Conservation (phyloP, 306 rosid species). For the Argentina anserina region DNA sequence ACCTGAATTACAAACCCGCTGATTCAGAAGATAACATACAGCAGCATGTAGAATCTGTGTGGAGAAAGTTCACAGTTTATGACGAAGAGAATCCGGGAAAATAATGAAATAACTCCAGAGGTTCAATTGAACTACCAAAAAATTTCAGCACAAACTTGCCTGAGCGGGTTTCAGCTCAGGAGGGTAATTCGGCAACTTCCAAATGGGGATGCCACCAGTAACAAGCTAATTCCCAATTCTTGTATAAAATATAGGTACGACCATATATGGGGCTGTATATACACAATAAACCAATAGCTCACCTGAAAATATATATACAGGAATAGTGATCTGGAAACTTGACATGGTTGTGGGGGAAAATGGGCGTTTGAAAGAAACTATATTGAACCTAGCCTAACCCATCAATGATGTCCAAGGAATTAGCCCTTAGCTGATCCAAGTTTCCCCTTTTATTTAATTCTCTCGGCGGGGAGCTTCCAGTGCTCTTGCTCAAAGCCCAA, state of each 20-base stretch:
- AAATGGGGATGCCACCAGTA: background rate
- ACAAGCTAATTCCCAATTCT: background rate
- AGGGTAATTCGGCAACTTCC: too few species aligned
- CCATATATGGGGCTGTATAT: background rate
- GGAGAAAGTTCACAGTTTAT: too few species aligned
- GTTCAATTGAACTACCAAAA: too few species aligned
- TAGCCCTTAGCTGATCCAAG: conserved; percentile 18
- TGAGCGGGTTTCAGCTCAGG: too few species aligned
- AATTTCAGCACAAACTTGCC: too few species aligned
- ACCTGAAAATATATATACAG: conserved; percentile 17
- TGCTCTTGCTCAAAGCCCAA: conserved; percentile 47
- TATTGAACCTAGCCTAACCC: conserved; percentile 35
- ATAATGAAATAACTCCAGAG: too few species aligned
- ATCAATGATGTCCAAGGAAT: conserved; percentile 57
- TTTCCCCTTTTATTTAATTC: conserved; percentile 26
- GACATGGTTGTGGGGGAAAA: conserved; percentile 1
- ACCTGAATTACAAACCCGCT: too few species aligned
- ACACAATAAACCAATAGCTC: conserved; percentile 12
- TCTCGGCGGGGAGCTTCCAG: conserved; percentile 52
- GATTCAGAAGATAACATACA: too few species aligned
- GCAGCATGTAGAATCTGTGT: too few species aligned
- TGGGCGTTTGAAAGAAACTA: background rate
- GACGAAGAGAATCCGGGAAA: too few species aligned
- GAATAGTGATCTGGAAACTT: conserved; percentile 8
- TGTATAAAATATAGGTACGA: background rate